Conservation (phyloP, 768 basidiomycete species). For the Rhodotorula taiwanensis region DNA sequence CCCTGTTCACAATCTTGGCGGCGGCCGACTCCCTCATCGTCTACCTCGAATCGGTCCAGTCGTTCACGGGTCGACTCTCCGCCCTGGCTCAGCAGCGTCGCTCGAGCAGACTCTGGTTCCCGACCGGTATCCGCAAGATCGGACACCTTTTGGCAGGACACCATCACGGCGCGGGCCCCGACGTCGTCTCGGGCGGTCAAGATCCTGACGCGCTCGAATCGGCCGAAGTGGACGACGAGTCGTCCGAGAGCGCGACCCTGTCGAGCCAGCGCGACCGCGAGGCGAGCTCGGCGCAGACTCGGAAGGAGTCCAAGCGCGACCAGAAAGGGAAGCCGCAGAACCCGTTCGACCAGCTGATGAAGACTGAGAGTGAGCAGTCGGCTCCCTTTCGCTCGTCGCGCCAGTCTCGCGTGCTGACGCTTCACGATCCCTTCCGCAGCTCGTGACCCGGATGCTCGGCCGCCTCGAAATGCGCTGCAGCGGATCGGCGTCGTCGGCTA, state of each 20-base stretch:
- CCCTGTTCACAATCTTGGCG: conserved; percentile 54
- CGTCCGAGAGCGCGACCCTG: background rate
- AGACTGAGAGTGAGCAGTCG: background rate
- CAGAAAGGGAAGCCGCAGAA: conserved; percentile 29
- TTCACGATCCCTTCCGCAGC: too few relatives aligned
- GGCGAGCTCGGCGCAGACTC: background rate
- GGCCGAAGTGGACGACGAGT: conserved; percentile 4
- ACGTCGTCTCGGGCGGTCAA: background rate
- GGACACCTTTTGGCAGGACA: conserved; percentile 40
- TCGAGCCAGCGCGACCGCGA: too few relatives aligned
- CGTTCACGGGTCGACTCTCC: conserved; percentile 46
- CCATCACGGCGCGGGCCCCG: background rate
- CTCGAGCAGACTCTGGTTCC: conserved; percentile 51
- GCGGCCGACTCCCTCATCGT: conserved; percentile 51
- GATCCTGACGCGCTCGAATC: conserved; percentile 12
- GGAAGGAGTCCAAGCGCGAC: conserved; percentile 9
- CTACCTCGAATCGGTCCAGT: conserved; percentile 46
- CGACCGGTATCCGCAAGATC: conserved; percentile 49
- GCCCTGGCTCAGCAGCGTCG: conserved; percentile 47
- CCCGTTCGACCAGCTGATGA: conserved; percentile 6
- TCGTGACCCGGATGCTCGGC: conserved; percentile 21
- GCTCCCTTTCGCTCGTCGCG: too few relatives aligned
- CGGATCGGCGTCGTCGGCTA: conserved; percentile 7
- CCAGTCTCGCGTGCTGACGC: too few relatives aligned
- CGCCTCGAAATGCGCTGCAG: conserved; percentile 21